phyloP scores from a whole-genome alignment of 2,329 filamentous ascomycete genomes.

The Pseudonectria buxi region DNA sequence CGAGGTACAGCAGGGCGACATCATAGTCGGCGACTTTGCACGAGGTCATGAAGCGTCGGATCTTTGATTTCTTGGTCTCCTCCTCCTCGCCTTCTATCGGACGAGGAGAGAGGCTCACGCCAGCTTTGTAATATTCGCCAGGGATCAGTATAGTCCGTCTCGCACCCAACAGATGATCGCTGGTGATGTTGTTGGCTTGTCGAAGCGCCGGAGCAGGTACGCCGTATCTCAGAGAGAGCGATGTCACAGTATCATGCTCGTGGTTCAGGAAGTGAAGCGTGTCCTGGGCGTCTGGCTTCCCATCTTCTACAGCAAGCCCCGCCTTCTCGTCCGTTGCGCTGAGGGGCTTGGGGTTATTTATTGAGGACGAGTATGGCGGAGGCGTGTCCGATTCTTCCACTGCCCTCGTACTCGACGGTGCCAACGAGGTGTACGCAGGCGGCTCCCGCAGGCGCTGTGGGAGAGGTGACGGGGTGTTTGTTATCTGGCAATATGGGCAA shows the following conservation, averaged over 20 bases:
- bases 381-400: conserved; percentile 26
- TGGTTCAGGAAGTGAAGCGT: conserved; percentile 70
- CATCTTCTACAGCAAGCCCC: conserved; percentile 15
- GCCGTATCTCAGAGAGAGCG: conserved; percentile 64
- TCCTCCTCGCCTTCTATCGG: conserved; percentile 71
- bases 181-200: conserved; percentile 60
- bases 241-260: conserved; percentile 58
- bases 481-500: conserved; percentile 73
- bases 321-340: conserved; percentile 18
- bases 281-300: conserved; percentile 46
- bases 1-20: conserved; percentile 66
- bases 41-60: conserved; percentile 71
- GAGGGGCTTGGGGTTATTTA: background rate
- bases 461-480: conserved; percentile 47
- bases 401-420: conserved; percentile 20
- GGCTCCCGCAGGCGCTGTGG: conserved; percentile 61
- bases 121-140: conserved; percentile 59
- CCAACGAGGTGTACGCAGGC: conserved; percentile 51
- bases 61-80: conserved; percentile 60
- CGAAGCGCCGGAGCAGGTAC: conserved; percentile 59
- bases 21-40: conserved; percentile 75
- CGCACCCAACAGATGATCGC: conserved; percentile 64
- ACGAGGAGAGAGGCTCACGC: conserved; percentile 59
- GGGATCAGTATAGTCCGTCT: conserved; percentile 67
- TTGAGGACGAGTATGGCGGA: conserved; percentile 30